A percentile compares a stretch with the other conserved stretches of the same genome.
Conservation (phyloP, 352 stramenopile species). For the Blastocystis sp. region DNA sequence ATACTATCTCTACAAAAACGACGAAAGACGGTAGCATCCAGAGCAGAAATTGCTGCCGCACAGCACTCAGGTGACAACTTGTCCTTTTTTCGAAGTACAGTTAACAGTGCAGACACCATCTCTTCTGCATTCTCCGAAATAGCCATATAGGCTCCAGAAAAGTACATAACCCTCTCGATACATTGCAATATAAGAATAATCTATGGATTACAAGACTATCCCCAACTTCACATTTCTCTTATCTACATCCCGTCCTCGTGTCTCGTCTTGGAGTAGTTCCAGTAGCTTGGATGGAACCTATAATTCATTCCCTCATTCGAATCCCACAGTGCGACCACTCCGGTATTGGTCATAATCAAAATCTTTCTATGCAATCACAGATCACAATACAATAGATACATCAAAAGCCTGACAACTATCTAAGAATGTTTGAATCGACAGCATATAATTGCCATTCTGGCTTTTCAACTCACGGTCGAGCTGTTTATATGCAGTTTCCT, state of each 20-base stretch:
- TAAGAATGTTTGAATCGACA: neutral
- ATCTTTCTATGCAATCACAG: neutral
- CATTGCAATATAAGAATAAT: neutral
- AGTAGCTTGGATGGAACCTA: neutral
- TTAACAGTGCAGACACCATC: neutral
- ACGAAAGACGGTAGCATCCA: constrained; percentile 1
- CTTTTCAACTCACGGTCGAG: constrained; percentile 10
- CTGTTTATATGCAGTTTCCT: constrained; percentile 29
- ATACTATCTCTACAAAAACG: neutral
- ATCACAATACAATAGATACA: neutral
- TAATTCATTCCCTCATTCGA: neutral
- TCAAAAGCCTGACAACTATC: neutral
- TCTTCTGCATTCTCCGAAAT: constrained; percentile 1
- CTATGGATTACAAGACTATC: neutral
- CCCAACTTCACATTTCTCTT: neutral
- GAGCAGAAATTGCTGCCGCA: neutral
- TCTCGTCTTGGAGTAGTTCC: neutral
- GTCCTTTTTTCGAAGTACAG: constrained; percentile 13
- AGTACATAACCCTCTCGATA: neutral
- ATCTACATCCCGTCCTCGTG: neutral
- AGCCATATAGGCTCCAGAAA: constrained; percentile 31
- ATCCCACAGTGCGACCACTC: neutral
- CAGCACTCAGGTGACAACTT: constrained; percentile 20
- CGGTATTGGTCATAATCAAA: neutral
- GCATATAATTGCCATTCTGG: neutral